Evolutionary conservation across 371 early-diverging fungal species (phyloP).

Genomic region (Actinomortierella ambigua): DNA sequence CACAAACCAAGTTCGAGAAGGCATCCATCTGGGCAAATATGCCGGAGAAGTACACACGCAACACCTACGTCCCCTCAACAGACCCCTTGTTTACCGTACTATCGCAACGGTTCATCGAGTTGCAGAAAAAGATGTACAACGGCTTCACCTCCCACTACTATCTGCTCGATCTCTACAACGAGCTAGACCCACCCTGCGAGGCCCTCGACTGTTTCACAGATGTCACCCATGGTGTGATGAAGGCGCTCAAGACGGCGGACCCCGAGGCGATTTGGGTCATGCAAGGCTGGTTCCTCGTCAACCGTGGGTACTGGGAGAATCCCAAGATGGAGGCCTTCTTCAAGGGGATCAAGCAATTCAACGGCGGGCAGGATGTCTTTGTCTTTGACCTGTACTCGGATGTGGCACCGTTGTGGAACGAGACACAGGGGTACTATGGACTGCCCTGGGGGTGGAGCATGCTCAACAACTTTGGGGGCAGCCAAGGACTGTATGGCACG

Average conservation of each 20-base stretch:
- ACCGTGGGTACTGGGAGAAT: constrained; percentile 14
- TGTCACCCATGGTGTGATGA: constrained; percentile 27
- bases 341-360: constrained; percentile 32
- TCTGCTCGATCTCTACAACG: constrained; percentile 39
- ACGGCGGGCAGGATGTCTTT: constrained; percentile 32
- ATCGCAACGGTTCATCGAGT: constrained; percentile 20
- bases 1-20: constrained; percentile 13
- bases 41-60: constrained; percentile 9
- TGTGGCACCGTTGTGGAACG: constrained; percentile 27
- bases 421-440: constrained; percentile 27
- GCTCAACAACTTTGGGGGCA: constrained; percentile 45
- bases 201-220: constrained; percentile 14
- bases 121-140: constrained; percentile 20
- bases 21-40: constrained; percentile 22
- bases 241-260: constrained; percentile 33
- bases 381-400: constrained; percentile 43
- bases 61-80: constrained; percentile 20
- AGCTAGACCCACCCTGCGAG: constrained; percentile 22
- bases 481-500: constrained; percentile 37
- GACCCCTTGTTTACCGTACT: constrained; percentile 24
- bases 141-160: constrained; percentile 15
- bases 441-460: constrained; percentile 48
- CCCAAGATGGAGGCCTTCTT: constrained; percentile 32
- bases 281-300: constrained; percentile 40
- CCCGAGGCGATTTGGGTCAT: constrained; percentile 42